Evolutionary conservation across 2,329 filamentous ascomycete genomes (phyloP).

Genomic region (Ophiostoma tasmaniense): DNA sequence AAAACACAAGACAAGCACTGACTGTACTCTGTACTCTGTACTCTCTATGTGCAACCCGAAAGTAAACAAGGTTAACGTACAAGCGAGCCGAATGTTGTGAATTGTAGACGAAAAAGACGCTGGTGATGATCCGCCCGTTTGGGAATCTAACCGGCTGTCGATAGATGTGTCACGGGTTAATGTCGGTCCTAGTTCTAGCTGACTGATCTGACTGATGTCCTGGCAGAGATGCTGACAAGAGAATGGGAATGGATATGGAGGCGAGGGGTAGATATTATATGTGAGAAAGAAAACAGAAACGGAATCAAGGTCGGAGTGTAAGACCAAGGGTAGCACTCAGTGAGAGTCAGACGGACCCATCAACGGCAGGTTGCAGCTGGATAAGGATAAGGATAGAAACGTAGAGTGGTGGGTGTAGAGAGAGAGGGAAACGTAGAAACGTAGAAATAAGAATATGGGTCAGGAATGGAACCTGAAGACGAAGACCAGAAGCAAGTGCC

Average conservation of each 20-base stretch:
- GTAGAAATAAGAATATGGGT: slow-evolving; percentile 9
- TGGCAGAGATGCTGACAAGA: neutral
- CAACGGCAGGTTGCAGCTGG: slow-evolving; percentile 16
- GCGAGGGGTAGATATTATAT: neutral
- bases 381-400: slow-evolving; percentile 10
- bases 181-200: neutral
- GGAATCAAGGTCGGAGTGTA: neutral
- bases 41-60: neutral
- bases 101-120: neutral
- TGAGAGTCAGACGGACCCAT: slow-evolving; percentile 6
- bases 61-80: neutral
- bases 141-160: slow-evolving; percentile 10
- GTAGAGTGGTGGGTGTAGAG: neutral
- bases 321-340: too few species aligned
- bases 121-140: slow-evolving; percentile 9
- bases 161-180: slow-evolving; percentile 11
- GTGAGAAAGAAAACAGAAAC: neutral
- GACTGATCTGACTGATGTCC: neutral
- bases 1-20: neutral
- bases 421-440: neutral
- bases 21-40: too few species aligned
- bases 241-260: neutral
- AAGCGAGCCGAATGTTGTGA: neutral
- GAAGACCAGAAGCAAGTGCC: neutral
- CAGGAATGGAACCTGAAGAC: neutral